Conservation (phyloP, 139 green algal genomes). For the Edaphochlamys debaryana region DNA sequence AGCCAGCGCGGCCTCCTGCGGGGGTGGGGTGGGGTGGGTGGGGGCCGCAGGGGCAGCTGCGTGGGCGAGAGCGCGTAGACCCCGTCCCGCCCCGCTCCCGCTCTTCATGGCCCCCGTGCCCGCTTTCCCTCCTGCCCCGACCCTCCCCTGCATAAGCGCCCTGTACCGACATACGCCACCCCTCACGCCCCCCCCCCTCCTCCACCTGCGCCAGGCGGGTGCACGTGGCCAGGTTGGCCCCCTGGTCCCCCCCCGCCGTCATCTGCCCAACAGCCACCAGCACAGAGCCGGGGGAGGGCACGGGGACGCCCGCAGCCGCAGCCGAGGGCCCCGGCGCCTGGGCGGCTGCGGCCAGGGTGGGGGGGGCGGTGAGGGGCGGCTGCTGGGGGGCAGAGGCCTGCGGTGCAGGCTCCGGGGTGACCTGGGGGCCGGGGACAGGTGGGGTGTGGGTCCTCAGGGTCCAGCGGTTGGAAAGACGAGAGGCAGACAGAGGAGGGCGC, state of each 20-base stretch:
- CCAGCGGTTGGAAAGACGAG: too few species aligned
- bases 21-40: not conserved
- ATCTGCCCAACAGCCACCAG: conserved; percentile 82
- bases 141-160: too few species aligned
- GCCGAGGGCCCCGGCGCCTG: not conserved
- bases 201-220: conserved; percentile 60
- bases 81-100: too few species aligned
- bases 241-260: conserved; percentile 64
- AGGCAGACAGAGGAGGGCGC: too few species aligned
- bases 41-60: too few species aligned
- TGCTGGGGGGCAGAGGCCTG: too few species aligned
- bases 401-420: too few species aligned
- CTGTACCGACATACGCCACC: not conserved
- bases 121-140: too few species aligned
- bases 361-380: not conserved
- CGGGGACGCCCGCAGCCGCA: not conserved
- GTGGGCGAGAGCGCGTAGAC: too few species aligned
- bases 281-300: not conserved
- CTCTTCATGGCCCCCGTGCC: too few species aligned
- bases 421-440: too few species aligned
- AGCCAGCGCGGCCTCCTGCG: conserved; percentile 51
- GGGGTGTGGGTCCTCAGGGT: too few species aligned
- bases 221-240: conserved; percentile 71
- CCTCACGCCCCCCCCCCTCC: not conserved
- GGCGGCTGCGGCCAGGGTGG: not conserved